Conservation (phyloP, 78 protist species). For the Speleostelium caveatum region DNA sequence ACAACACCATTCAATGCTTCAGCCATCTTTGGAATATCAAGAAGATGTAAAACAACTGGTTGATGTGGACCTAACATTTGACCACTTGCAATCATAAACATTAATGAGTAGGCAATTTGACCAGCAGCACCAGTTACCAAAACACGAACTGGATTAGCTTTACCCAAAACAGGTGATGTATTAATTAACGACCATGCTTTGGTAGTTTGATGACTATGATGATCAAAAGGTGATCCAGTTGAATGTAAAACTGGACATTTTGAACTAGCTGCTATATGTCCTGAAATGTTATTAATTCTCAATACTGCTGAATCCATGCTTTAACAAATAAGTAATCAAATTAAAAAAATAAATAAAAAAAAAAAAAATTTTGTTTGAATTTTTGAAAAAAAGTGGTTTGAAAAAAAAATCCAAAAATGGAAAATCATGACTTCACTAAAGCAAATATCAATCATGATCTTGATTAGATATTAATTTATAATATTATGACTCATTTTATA, state of each 20-base stretch:
- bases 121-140: constrained; percentile 97
- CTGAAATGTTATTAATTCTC: constrained; percentile 63
- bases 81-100: constrained; percentile 81
- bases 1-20: constrained; percentile 76
- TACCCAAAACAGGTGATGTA: neutral
- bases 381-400: neutral
- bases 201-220: neutral
- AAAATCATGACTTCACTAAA: neutral
- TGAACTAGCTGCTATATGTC: constrained; percentile 38
- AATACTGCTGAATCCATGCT: constrained; percentile 41
- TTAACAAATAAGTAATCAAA: neutral
- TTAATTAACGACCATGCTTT: constrained; percentile 56
- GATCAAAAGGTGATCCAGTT: neutral
- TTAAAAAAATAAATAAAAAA: neutral
- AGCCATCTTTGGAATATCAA: constrained; percentile 88
- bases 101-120: constrained; percentile 91
- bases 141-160: constrained; percentile 67
- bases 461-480: too few species aligned
- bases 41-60: constrained; percentile 89
- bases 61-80: constrained; percentile 86
- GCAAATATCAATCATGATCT: too few species aligned
- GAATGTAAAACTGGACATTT: constrained; percentile 17
- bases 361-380: neutral
- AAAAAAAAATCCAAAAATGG: neutral
- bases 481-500: too few species aligned